These are phyloP conservation scores for Phytophthora boehmeriae DNA, from an alignment of 352 stramenopile genomes.

Conservation along the genomic window DNA sequence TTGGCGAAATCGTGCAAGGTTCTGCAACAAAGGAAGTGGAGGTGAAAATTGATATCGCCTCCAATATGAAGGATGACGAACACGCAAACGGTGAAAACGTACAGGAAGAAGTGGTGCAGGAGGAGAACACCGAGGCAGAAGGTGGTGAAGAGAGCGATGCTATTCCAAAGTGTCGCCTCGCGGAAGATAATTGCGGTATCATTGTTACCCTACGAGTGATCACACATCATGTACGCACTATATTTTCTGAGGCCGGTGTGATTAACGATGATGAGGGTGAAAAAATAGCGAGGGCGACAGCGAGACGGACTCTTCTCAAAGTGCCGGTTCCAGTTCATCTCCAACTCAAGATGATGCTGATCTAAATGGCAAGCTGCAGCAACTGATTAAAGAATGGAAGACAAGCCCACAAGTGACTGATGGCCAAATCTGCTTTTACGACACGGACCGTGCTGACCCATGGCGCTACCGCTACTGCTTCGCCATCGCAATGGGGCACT, in stretches of 20 bases:
- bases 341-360: background rate
- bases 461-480: conserved; percentile 74
- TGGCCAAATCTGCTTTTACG: conserved; percentile 73
- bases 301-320: conserved; percentile 12
- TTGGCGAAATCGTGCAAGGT: conserved; percentile 4
- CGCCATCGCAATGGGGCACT: conserved; percentile 58
- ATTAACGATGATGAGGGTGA: conserved; percentile 12
- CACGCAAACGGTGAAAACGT: conserved; percentile 11
- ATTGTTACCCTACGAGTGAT: conserved; percentile 37
- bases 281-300: background rate
- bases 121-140: conserved; percentile 11
- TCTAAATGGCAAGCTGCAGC: conserved; percentile 7
- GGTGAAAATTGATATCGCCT: conserved; percentile 9
- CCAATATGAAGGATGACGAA: conserved; percentile 3
- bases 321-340: conserved; percentile 2
- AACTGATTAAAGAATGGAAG: conserved; percentile 23
- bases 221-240: conserved; percentile 25
- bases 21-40: conserved; percentile 2
- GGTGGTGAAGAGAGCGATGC: conserved; percentile 18
- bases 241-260: conserved; percentile 15
- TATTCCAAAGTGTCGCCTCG: conserved; percentile 32
- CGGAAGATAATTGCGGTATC: conserved; percentile 37
- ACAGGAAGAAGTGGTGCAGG: conserved; percentile 8
- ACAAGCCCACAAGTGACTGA: conserved; percentile 59
- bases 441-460: conserved; percentile 56